These are phyloP conservation scores for Tuber brumale DNA, from an alignment of 495 filamentous ascomycete genomes.

Conservation along the genomic window DNA sequence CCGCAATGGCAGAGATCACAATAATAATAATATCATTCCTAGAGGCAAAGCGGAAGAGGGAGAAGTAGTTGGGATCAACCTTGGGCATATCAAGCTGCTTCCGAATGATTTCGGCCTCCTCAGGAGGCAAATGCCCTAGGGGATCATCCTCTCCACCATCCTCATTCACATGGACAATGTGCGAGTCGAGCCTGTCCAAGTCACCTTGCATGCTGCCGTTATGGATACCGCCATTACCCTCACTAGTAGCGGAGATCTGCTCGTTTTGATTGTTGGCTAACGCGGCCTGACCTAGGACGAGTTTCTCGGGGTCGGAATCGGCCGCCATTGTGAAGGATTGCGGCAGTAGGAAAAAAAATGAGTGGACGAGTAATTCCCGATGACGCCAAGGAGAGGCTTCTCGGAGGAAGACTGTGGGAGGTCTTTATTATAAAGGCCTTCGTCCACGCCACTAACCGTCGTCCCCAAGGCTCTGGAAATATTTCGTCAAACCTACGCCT, in stretches of 20 bases:
- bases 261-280: background rate
- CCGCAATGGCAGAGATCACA: slow-evolving; percentile 55
- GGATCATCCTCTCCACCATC: slow-evolving; percentile 48
- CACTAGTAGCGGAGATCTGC: slow-evolving; percentile 5
- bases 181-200: slow-evolving; percentile 52
- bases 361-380: background rate
- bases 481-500: background rate
- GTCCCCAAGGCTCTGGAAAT: background rate
- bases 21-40: slow-evolving; percentile 69
- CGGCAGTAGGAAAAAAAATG: background rate
- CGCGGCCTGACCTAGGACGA: background rate
- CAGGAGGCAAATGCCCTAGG: slow-evolving; percentile 52
- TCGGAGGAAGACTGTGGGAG: background rate
- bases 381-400: background rate
- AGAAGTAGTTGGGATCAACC: slow-evolving; percentile 58
- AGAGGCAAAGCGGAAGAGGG: slow-evolving; percentile 74
- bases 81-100: slow-evolving; percentile 64
- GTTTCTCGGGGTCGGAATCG: background rate
- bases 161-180: slow-evolving; percentile 44
- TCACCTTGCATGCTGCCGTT: background rate
- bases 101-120: slow-evolving; percentile 62
- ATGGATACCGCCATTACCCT: slow-evolving; percentile 6
- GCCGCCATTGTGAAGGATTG: background rate
- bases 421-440: background rate
- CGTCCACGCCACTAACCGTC: background rate